Evolutionary conservation across 768 basidiomycete genomes (phyloP).

Genomic region (Lactarius deliciosus): DNA sequence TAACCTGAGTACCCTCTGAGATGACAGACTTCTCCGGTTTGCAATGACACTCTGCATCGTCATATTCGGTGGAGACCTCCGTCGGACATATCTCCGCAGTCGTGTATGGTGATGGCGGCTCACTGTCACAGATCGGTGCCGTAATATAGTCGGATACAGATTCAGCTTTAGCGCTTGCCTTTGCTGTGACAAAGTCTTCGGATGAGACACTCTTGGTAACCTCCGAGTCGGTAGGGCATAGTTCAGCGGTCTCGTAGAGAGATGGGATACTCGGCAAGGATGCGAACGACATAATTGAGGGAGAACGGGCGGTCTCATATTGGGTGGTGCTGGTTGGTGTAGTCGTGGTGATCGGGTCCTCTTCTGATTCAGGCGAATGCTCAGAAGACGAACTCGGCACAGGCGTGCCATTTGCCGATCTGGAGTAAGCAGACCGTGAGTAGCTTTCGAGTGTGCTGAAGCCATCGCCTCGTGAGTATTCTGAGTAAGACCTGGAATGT

Average conservation of each 20-base stretch:
- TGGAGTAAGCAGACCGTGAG: constrained; percentile 23
- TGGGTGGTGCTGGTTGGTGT: constrained; percentile 31
- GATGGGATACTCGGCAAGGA: constrained; percentile 64
- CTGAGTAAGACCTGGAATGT: constrained; percentile 33
- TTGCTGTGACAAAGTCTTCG: constrained; percentile 23
- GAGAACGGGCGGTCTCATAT: constrained; percentile 50
- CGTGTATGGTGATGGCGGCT: constrained; percentile 47
- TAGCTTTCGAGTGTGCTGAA: constrained; percentile 29
- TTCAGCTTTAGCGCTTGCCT: constrained; percentile 24
- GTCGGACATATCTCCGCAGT: constrained; percentile 51
- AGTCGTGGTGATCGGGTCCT: constrained; percentile 34
- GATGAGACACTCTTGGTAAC: constrained; percentile 23
- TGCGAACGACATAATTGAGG: constrained; percentile 48
- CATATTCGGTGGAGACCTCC: constrained; percentile 46
- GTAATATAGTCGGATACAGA: constrained; percentile 48
- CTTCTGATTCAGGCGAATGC: constrained; percentile 34
- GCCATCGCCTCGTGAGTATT: constrained; percentile 29
- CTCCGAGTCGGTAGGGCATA: constrained; percentile 35
- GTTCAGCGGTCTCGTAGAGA: constrained; percentile 38
- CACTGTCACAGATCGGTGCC: constrained; percentile 41
- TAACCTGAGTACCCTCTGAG: constrained; percentile 19
- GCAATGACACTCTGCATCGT: constrained; percentile 46
- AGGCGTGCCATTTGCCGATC: constrained; percentile 29
- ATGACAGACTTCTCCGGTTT: constrained; percentile 13
- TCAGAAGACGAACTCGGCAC: constrained; percentile 38